Evolutionary conservation across 1,139 yeast species (phyloP).

Genomic region (Blastobotrys serpentis): DNA sequence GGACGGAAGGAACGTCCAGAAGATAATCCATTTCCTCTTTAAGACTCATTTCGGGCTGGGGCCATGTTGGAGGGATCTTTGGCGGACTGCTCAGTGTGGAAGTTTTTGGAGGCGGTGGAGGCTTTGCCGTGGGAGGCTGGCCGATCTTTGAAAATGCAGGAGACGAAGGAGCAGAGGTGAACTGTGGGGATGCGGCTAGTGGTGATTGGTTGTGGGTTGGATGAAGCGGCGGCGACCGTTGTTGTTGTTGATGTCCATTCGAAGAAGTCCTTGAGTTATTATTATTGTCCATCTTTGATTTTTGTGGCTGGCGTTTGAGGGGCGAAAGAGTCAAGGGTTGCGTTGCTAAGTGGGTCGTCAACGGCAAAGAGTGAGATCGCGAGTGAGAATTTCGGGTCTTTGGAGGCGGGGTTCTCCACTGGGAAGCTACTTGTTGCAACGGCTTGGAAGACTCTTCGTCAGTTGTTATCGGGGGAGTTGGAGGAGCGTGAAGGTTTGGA

Average conservation of each 20-base stretch:
- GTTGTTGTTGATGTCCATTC: background rate
- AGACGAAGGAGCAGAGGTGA: conserved; percentile 11
- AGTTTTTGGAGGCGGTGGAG: conserved; percentile 23
- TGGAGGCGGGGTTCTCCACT: background rate
- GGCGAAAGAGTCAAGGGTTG: conserved; percentile 13
- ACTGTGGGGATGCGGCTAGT: conserved; percentile 5
- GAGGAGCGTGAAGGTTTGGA: conserved; percentile 10
- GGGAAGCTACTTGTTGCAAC: background rate
- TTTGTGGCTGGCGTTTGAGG: background rate
- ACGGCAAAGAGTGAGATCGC: conserved; percentile 9
- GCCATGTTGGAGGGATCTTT: conserved; percentile 18
- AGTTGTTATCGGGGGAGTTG: conserved; percentile 8
- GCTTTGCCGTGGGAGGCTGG: conserved; percentile 22
- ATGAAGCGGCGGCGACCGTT: conserved; percentile 4
- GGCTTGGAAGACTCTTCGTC: conserved; percentile 5
- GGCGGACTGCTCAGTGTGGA: conserved; percentile 11
- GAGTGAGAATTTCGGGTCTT: background rate
- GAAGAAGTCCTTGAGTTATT: background rate
- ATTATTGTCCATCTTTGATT: background rate
- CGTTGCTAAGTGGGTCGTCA: conserved; percentile 9
- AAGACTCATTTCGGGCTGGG: conserved; percentile 15
- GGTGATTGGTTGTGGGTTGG: conserved; percentile 7
- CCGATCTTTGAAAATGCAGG: conserved; percentile 14
- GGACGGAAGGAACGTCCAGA: conserved; percentile 18
- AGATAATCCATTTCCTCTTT: conserved; percentile 20